Evolutionary conservation across 345 rosid species (phyloP), one percentile per base, ranked within the genome.

Genomic region (Syzygium grande): DNA sequence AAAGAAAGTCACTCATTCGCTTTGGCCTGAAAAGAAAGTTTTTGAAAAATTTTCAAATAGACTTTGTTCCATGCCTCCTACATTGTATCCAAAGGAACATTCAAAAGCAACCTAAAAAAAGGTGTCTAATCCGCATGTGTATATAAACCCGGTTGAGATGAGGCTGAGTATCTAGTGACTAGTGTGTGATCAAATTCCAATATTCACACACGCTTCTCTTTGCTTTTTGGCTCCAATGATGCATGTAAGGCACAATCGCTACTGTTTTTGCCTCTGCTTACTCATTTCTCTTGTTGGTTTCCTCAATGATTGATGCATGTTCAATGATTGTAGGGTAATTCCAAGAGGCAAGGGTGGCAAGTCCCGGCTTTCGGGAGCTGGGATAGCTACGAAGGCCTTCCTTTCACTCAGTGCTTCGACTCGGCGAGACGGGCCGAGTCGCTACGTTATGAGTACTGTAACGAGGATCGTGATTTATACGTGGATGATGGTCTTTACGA

Each of bases 381-480:
- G 92, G 93, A 92, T 86, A 90, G 91, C 87, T 84, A 86, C 84
- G 91, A 85, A 53, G 93, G 90, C 49, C 73, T 90, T 23, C 92
- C 93, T 7, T 90, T 92, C 65, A 92, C 91, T 77, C 91, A 90
- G 88, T 92, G 89, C 87, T 92, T 92, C 22, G 93, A 92, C 84
- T 90, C 91, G 11, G 91, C 89, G 3, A 63, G 90, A 30, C 90
- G 85, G 77, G 84, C 51, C 89, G 92, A 53, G 89, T 87, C 86
- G 89, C 90, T 52, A 86, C 89, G 77, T 88, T 90, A 38, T 38
- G 80, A 73, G 80, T 21, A 73, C 43, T 19, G 80, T 49, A 9
- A 38, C 7, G 89, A 88, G 86, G 92, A 92, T 53, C 89, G 91
- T 25, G 92, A 88, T 63, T 85, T 89, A n/a, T 87, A 87, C 51